phyloP scores from a whole-genome alignment of 2,329 filamentous ascomycete species.

The Aspergillus sp. region DNA sequence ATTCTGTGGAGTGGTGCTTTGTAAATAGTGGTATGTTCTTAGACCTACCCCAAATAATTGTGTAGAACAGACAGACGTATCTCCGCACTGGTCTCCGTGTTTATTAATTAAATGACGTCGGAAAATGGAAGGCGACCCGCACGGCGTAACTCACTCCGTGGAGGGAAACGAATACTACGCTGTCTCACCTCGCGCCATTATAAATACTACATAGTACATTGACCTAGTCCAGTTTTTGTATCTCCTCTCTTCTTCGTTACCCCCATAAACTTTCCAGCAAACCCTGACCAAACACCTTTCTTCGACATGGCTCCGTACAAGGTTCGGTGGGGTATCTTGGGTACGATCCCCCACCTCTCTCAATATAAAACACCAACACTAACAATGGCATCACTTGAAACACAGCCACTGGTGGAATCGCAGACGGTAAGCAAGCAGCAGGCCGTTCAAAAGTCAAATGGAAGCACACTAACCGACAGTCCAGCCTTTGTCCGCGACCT shows the following conservation, averaged over 20 bases:
- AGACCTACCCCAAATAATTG: not conserved
- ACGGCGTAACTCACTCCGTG: constrained; percentile 24
- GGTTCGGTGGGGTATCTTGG: constrained; percentile 46
- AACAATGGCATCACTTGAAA: constrained; percentile 8
- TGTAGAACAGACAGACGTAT: not conserved
- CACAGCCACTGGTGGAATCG: constrained; percentile 47
- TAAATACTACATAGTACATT: constrained; percentile 3
- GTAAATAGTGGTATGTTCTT: constrained; percentile 8
- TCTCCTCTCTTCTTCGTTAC: not conserved
- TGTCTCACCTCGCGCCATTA: not conserved
- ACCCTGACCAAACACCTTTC: constrained; percentile 1
- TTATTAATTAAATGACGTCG: constrained; percentile 7
- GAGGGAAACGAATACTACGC: constrained; percentile 4
- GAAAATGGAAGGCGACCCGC: constrained; percentile 22
- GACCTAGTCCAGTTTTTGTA: not conserved
- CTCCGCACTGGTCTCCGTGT: not conserved
- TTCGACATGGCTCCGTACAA: constrained; percentile 34
- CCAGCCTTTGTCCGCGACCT: constrained; percentile 72
- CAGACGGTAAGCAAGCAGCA: constrained; percentile 31
- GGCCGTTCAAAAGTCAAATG: not conserved
- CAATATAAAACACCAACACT: constrained; percentile 14
- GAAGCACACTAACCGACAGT: not conserved
- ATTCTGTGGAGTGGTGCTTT: not conserved
- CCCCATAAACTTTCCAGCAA: not conserved
- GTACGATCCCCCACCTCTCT: constrained; percentile 25